Evolutionary conservation across 768 basidiomycete species (phyloP), one percentile per base, ranked within the genome.

Genomic region (Rhodotorula graminis): DNA sequence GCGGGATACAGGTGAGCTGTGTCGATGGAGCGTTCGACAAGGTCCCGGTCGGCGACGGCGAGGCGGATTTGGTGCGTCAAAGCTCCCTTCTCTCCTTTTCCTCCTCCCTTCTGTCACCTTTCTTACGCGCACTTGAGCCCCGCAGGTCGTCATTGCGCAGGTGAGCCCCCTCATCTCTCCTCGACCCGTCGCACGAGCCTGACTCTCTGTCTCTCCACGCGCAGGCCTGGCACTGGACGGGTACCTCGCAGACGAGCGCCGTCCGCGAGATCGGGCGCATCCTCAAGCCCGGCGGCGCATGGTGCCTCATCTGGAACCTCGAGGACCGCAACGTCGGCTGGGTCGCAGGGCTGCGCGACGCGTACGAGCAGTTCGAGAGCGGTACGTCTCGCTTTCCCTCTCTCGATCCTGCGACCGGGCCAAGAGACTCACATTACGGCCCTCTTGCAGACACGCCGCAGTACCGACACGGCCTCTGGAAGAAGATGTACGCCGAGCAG

Each of bases 221-320:
- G 61, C 79, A 94, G 88, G 94, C 94, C 25, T 96, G 89, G 80
- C 94, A 97, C 82, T 97, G 94, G 94, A 78, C 79, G 76, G 90
- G 90, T 73, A 89, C 89, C 18, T 86, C 93, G 79, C 89, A 88
- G 78, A 85, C 87, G 59, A 83, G 82, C 64, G 92, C 93, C 1
- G 84, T 86, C 29, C 81, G 81, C 0, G 93, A 96, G 79, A 90
- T 95, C 76, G 85, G 87, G 15, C 87, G 92, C 46, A 86, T 93
- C 74, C 84, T 96, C 61, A 90, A 89, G 78, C 89, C 90, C 0
- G 81, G 82, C n/a, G 91, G 91, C 5, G 81, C 84, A 2, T 84
- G 90, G 27, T 88, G 85, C 11, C 84, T 91, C 67, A 87, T 94
- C 60, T 97, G 94, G 94, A 97, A 96, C 81, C 82, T 94, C 44